Conservation (phyloP, 306 rosid genomes). For the Quercus bicolor region DNA sequence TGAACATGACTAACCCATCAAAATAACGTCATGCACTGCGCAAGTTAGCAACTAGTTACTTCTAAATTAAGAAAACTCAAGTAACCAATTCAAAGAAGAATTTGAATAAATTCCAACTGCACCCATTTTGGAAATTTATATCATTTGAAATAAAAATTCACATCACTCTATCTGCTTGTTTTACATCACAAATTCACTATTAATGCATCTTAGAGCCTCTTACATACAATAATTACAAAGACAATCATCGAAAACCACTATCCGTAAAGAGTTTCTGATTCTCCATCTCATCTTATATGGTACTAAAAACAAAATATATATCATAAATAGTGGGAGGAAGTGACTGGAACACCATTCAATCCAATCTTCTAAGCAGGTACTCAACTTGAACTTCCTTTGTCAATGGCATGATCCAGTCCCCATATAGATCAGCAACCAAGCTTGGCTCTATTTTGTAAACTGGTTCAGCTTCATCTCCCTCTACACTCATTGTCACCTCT, state of each 20-base stretch:
- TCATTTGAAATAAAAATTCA: neutral
- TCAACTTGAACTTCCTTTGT: conserved; percentile 94
- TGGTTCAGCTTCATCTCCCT: conserved; percentile 39
- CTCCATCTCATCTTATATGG: too few species aligned
- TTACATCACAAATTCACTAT: neutral
- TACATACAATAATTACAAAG: neutral
- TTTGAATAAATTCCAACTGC: neutral
- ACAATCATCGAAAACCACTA: neutral
- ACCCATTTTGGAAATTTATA: neutral
- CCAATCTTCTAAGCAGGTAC: conserved; percentile 78
- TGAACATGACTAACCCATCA: too few species aligned
- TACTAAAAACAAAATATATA: neutral
- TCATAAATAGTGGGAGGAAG: neutral
- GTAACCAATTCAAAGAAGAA: neutral
- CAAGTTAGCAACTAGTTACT: too few species aligned
- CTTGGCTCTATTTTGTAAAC: conserved; percentile 76
- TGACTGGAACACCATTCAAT: conserved; percentile 35
- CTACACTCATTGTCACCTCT: conserved; percentile 49
- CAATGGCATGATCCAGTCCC: conserved; percentile 96
- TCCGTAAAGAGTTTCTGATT: neutral
- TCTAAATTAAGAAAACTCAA: too few species aligned
- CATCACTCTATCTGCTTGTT: neutral
- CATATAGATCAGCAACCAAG: conserved; percentile 78
- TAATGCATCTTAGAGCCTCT: neutral
- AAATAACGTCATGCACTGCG: too few species aligned